Conservation (phyloP, 2,329 filamentous ascomycete species). For the Fonsecaea nubica region DNA sequence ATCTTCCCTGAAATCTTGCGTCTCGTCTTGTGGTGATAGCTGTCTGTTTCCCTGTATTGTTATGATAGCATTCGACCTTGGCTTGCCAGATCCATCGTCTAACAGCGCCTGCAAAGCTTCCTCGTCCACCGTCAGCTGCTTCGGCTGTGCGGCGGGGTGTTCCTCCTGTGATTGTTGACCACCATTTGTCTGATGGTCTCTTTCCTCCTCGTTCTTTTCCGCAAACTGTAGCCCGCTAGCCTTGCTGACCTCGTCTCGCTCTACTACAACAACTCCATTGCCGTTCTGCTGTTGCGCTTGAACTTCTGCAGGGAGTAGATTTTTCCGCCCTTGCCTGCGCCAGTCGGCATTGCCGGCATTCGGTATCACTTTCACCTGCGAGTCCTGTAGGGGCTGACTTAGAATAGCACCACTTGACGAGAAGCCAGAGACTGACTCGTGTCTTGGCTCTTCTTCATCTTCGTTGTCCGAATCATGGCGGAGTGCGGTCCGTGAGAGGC, state of each 20-base stretch:
- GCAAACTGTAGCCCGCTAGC: constrained; percentile 62
- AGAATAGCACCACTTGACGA: constrained; percentile 57
- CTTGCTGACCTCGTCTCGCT: constrained; percentile 60
- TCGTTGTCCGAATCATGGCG: constrained; percentile 62
- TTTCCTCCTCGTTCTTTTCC: constrained; percentile 42
- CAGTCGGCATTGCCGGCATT: constrained; percentile 65
- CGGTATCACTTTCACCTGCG: constrained; percentile 61
- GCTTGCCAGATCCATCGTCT: constrained; percentile 57
- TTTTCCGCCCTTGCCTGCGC: constrained; percentile 58
- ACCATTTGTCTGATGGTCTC: constrained; percentile 10
- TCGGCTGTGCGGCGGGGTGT: constrained; percentile 23
- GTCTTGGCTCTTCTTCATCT: constrained; percentile 42
- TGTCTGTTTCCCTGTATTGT: constrained; percentile 44
- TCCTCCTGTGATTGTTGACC: constrained; percentile 1
- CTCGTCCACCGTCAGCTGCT: constrained; percentile 56
- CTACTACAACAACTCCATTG: constrained; percentile 49
- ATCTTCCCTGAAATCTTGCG: constrained; percentile 72
- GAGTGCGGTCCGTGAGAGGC: constrained; percentile 21
- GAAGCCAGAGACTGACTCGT: constrained; percentile 61
- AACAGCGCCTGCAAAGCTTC: constrained; percentile 71
- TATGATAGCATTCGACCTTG: constrained; percentile 62
- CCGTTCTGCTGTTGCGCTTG: constrained; percentile 51
- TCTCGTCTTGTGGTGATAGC: constrained; percentile 46
- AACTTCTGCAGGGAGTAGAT: constrained; percentile 64
- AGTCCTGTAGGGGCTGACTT: constrained; percentile 44